phyloP scores from a whole-genome alignment of 371 early-diverging fungal genomes.

The Mucor racemosus region DNA sequence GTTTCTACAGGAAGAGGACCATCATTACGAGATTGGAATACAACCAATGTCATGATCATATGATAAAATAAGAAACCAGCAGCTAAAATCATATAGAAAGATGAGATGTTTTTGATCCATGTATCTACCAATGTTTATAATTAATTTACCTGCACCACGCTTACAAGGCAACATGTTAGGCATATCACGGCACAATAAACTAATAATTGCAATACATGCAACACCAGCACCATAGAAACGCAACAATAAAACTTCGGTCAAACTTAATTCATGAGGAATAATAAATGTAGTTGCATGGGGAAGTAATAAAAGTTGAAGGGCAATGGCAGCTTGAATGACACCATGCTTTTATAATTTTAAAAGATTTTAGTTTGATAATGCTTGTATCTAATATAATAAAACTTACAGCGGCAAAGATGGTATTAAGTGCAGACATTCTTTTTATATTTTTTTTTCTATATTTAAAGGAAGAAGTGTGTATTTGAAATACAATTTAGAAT shows the following conservation, averaged over 20 bases:
- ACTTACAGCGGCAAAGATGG: slow-evolving; percentile 30
- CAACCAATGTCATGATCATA: slow-evolving; percentile 29
- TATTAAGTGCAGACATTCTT: slow-evolving; percentile 26
- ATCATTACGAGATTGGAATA: slow-evolving; percentile 39
- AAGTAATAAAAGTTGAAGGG: slow-evolving; percentile 30
- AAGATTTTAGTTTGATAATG: not conserved
- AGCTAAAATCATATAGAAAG: slow-evolving; percentile 13
- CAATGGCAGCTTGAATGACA: slow-evolving; percentile 27
- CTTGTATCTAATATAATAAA: not conserved
- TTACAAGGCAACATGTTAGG: slow-evolving; percentile 54
- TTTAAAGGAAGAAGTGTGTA: not conserved
- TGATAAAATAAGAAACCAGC: slow-evolving; percentile 46
- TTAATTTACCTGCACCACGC: slow-evolving; percentile 43
- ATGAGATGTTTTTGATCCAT: not conserved
- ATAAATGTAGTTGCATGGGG: slow-evolving; percentile 24
- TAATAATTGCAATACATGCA: slow-evolving; percentile 28
- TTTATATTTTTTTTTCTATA: not conserved
- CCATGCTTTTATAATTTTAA: slow-evolving; percentile 31
- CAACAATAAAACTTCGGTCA: slow-evolving; percentile 23
- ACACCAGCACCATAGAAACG: slow-evolving; percentile 42
- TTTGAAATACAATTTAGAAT: not conserved
- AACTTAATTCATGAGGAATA: slow-evolving; percentile 24
- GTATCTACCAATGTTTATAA: not conserved
- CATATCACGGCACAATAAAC: slow-evolving; percentile 37
- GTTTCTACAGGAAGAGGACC: slow-evolving; percentile 17